A percentile compares a stretch with the other conserved stretches of the same genome.
These are phyloP conservation scores for Annona cherimola DNA, from an alignment of 164 flowering plant species.

Conservation along the genomic window DNA sequence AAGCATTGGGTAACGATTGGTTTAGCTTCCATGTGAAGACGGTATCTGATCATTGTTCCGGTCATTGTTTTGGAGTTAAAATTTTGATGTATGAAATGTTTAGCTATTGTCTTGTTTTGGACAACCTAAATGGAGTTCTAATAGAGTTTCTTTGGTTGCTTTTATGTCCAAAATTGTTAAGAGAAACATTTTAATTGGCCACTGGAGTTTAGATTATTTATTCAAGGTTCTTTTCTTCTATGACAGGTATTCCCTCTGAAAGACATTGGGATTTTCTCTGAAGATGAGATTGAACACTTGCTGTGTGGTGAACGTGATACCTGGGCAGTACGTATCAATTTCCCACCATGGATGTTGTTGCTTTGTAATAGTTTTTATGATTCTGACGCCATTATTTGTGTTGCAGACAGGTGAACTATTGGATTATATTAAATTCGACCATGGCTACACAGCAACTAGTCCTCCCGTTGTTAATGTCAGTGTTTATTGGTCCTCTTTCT, in stretches of 20 bases:
- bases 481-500: conserved; percentile 5
- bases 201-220: no score
- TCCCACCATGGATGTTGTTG: background rate
- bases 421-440: conserved; percentile 86
- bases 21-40: no score
- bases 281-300: conserved; percentile 78
- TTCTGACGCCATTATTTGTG: conserved; percentile 1
- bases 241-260: conserved; percentile 72
- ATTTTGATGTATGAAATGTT: no score
- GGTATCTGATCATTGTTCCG: no score
- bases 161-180: no score
- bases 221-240: background rate
- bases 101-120: no score
- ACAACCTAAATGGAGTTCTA: no score
- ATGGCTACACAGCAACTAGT: conserved; percentile 93
- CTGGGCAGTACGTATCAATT: conserved; percentile 57
- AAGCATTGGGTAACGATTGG: no score
- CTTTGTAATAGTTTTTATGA: background rate
- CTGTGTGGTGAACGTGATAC: conserved; percentile 78
- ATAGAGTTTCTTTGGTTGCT: no score
- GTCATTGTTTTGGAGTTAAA: no score
- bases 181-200: no score
- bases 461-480: conserved; percentile 65
- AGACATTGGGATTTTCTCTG: conserved; percentile 66
- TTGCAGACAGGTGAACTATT: conserved; percentile 54